Conservation (phyloP, 2,329 filamentous ascomycete species). For the Colletotrichum incanum region DNA sequence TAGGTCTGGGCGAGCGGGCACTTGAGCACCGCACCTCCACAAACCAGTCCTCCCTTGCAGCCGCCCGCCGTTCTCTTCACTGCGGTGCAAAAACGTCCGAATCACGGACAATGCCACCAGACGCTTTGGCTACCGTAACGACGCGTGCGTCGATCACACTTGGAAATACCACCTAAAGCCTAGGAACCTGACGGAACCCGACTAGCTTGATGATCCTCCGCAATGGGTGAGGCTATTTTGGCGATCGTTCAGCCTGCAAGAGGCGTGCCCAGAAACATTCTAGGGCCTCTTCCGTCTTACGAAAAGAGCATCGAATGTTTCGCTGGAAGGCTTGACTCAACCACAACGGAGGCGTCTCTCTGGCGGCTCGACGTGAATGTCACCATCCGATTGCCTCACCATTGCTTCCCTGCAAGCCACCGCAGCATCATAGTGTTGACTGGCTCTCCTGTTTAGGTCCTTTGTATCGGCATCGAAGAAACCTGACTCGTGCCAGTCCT, state of each 20-base stretch:
- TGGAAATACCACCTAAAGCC: slow-evolving; percentile 11
- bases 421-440: not conserved
- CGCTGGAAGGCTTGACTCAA: slow-evolving; percentile 23
- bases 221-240: slow-evolving; percentile 32
- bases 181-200: slow-evolving; percentile 29
- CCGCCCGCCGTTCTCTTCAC: slow-evolving; percentile 15
- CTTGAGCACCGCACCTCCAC: slow-evolving; percentile 29
- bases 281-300: slow-evolving; percentile 22
- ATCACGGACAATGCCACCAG: not conserved
- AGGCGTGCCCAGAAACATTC: slow-evolving; percentile 32
- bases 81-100: slow-evolving; percentile 14
- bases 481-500: slow-evolving; percentile 26
- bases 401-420: slow-evolving; percentile 20
- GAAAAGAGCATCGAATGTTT: slow-evolving; percentile 23
- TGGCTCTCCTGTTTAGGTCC: not conserved
- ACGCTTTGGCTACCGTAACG: slow-evolving; percentile 22
- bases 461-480: not conserved
- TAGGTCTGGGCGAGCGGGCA: slow-evolving; percentile 22
- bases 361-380: too few relatives aligned
- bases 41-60: slow-evolving; percentile 28
- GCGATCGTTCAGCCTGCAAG: slow-evolving; percentile 26
- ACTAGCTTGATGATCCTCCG: slow-evolving; percentile 36
- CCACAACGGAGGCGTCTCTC: not conserved
- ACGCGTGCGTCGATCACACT: slow-evolving; percentile 22
- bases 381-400: not conserved